Conservation (phyloP, 2,329 filamentous ascomycete species). For the Penicillium sp. region DNA sequence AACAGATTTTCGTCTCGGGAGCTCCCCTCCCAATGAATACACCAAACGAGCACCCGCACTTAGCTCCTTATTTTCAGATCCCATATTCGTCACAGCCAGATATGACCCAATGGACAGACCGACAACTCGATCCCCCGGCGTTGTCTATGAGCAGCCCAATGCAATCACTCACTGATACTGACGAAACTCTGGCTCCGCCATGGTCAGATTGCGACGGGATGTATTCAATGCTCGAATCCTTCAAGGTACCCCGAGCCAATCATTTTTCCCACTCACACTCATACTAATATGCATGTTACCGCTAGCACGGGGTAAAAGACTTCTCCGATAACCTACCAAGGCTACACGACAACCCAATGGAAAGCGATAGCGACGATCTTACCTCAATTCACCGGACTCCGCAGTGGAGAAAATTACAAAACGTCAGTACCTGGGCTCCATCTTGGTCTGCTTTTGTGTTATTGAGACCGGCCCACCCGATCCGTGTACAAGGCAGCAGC, state of each 20-base stretch:
- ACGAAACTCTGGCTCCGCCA: background rate
- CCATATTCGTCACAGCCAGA: background rate
- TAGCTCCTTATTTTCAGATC: background rate
- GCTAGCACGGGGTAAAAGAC: background rate
- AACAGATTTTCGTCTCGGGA: background rate
- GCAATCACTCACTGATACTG: background rate
- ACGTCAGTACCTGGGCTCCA: background rate
- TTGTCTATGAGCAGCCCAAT: background rate
- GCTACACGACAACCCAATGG: background rate
- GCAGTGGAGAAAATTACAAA: background rate
- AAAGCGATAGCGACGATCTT: background rate
- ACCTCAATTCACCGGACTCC: background rate
- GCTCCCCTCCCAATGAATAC: background rate
- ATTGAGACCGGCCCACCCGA: background rate
- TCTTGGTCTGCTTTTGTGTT: background rate
- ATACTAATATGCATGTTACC: background rate
- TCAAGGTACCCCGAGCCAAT: background rate
- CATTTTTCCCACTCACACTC: background rate
- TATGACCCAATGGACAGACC: background rate
- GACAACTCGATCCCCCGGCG: background rate
- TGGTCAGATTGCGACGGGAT: background rate
- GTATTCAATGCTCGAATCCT: background rate
- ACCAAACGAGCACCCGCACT: background rate
- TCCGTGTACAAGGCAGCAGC: background rate
- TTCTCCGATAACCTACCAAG: background rate